A percentile compares a stretch with the other conserved stretches of the same genome.
Conservation (phyloP, 495 filamentous ascomycete species). For the Trichoderma gamsii region DNA sequence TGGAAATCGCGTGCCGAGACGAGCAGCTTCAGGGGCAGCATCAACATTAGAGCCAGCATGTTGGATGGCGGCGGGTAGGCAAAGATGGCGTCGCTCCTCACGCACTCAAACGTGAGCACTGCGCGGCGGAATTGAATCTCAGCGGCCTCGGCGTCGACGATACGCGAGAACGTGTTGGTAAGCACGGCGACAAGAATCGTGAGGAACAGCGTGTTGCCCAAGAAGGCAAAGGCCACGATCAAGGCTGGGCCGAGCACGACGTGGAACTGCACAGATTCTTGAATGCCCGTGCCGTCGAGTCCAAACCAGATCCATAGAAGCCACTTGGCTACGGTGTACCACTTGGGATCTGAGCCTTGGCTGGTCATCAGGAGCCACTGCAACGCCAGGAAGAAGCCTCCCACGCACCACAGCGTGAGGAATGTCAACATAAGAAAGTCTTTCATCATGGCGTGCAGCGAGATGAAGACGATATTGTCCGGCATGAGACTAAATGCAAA, state of each 20-base stretch:
- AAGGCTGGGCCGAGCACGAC: slow-evolving; percentile 52
- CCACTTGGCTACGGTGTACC: slow-evolving; percentile 57
- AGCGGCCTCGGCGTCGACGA: slow-evolving; percentile 52
- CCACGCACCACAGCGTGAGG: slow-evolving; percentile 60
- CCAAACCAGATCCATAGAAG: slow-evolving; percentile 69
- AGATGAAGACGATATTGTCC: slow-evolving; percentile 63
- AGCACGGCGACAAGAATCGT: slow-evolving; percentile 63
- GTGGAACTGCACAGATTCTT: slow-evolving; percentile 52
- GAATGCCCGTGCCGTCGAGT: slow-evolving; percentile 59
- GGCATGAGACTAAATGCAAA: slow-evolving; percentile 61
- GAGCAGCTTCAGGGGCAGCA: slow-evolving; percentile 53
- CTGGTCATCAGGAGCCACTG: slow-evolving; percentile 44
- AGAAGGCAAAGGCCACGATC: slow-evolving; percentile 57
- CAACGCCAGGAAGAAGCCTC: slow-evolving; percentile 57
- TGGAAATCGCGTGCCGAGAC: slow-evolving; percentile 53
- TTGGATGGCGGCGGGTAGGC: slow-evolving; percentile 61
- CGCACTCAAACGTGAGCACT: slow-evolving; percentile 59
- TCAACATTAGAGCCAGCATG: slow-evolving; percentile 49
- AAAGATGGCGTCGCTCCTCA: slow-evolving; percentile 59
- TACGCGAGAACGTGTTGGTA: slow-evolving; percentile 56
- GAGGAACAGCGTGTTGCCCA: slow-evolving; percentile 64
- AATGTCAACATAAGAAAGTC: slow-evolving; percentile 57
- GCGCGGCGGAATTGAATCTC: slow-evolving; percentile 60
- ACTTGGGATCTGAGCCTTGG: slow-evolving; percentile 24
- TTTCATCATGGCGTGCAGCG: slow-evolving; percentile 59